Evolutionary conservation across 2,329 filamentous ascomycete species (phyloP), one percentile per base, ranked within the genome.

Genomic region (Apiospora aurea): DNA sequence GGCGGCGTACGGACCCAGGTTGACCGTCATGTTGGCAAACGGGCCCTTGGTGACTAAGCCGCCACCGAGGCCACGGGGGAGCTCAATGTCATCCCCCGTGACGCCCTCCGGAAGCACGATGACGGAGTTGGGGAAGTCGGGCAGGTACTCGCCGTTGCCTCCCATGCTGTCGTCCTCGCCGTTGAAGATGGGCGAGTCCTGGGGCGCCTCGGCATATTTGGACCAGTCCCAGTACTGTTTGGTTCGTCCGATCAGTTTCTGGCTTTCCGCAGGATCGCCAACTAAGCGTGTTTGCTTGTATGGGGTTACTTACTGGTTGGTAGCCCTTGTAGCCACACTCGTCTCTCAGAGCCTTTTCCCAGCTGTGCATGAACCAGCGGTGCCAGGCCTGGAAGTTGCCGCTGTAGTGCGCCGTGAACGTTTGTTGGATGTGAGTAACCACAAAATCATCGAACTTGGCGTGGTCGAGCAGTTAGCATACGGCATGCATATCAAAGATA

Each of bases 41-140:
- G 78, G 77, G 18, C 80, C 80, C 57, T 77, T 72, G 1, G 70
- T 49, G 34, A 81, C 73, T 57, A 79, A 80, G 41, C 76, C 79
- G 29, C 79, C 78, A 24, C 79, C 80, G 11, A 73, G 74, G 34
- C 78, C 75, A n/a, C 77, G 78, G 21, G 78, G 74, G 49, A 80
- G 41, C 24, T 29, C 68, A 41, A 73, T 64, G 41, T 75, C 70
- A 21, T 51, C 61, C 6, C 72, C 57, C 46, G 68, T 64, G 29
- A 64, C 57, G 10, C 34, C 57, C 18, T 64, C 57, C 4, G 57
- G 57, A 8, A 64, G 57, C 57, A 73, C 61, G 72, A 64, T 64
- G 57, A 64, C 57, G 18, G 57, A 64, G 47, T 67, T 47, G 43
- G 44, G 67, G 26, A 72, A 46, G 53, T 77, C 71, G 44, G 73